Evolutionary conservation across 2,329 filamentous ascomycete species (phyloP), one percentile per base, ranked within the genome.

Genomic region (Coniochaeta sp.): DNA sequence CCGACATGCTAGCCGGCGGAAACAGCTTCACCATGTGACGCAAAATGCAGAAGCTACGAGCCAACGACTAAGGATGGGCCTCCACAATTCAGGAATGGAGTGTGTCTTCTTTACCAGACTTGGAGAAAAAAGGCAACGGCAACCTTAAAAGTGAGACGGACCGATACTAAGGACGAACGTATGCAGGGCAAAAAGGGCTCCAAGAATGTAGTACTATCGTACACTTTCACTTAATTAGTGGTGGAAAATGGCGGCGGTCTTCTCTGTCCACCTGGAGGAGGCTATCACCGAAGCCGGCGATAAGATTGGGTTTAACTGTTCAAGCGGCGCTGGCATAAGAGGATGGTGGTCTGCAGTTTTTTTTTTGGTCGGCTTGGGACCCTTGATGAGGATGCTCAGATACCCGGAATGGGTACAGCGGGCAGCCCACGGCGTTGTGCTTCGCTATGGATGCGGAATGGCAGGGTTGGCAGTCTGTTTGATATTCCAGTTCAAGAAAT

Each of bases 1-100:
- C 60, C 16, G 61, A 65, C 49, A 56, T 66, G 55, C 16, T n/a
- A 48, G 55, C n/a, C 12, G 45, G 45, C n/a, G 45, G 24, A 12
- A 48, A 48, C 31, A 46, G 24, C 18, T 61, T 56, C 52, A 46
- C 57, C 33, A 50, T 62, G 35, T 61, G 48, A 58, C 48, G 20
- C 35, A 27, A 31, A 28, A 47, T 24, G 8, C 20, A 18, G 20
- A 14, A 5, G 20, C 3, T 14, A 42, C 33, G 33, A 20, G 16
- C 18, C 2, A 5, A 38, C 16, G 10, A 22, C 33, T 22, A 7
- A 12, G 33, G 33, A 38, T 20, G 33, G 22, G 16, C 18, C n/a
- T n/a, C n/a, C n/a, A n/a, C n/a, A n/a, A n/a, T 38, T 38, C 16
- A 20, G 33, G 33, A 22, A 22, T 42, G 2, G n/a, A 42, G n/a